These are phyloP conservation scores for Zanthoxylum bungeanum DNA, from an alignment of 345 rosid species.

Conservation along the genomic window DNA sequence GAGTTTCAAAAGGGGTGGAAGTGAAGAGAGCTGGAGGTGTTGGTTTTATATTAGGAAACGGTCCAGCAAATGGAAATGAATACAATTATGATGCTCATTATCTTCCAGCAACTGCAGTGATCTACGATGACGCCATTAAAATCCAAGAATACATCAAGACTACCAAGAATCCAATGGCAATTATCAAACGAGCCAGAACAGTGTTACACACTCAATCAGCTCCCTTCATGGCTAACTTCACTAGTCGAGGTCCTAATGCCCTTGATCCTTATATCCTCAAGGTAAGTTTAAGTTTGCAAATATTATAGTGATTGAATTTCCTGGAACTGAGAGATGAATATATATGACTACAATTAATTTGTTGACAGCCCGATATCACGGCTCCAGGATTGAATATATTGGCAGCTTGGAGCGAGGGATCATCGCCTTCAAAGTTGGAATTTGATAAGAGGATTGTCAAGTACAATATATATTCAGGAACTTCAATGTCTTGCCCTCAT, in stretches of 20 bases:
- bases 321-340: background rate
- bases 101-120: slow-evolving; percentile 54
- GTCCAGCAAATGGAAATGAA: slow-evolving; percentile 29
- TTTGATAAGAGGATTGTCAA: slow-evolving; percentile 40
- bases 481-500: slow-evolving; percentile 96
- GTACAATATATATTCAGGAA: slow-evolving; percentile 58
- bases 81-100: slow-evolving; percentile 42
- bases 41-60: slow-evolving; percentile 66
- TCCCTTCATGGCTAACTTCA: slow-evolving; percentile 65
- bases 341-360: background rate
- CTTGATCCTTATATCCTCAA: slow-evolving; percentile 67
- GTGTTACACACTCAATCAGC: slow-evolving; percentile 45
- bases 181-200: slow-evolving; percentile 42
- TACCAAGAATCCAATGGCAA: slow-evolving; percentile 49
- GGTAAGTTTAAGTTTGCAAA: slow-evolving; percentile 30
- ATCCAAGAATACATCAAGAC: slow-evolving; percentile 61
- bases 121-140: slow-evolving; percentile 20
- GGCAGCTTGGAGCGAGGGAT: slow-evolving; percentile 80
- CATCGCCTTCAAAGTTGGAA: slow-evolving; percentile 40
- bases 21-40: slow-evolving; percentile 81
- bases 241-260: slow-evolving; percentile 68
- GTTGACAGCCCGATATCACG: slow-evolving; percentile 67
- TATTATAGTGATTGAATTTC: background rate
- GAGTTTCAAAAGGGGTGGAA: slow-evolving; percentile 65
- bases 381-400: slow-evolving; percentile 77